Evolutionary conservation across 2,329 filamentous ascomycete genomes (phyloP).

Genomic region (Xylaria sp.): DNA sequence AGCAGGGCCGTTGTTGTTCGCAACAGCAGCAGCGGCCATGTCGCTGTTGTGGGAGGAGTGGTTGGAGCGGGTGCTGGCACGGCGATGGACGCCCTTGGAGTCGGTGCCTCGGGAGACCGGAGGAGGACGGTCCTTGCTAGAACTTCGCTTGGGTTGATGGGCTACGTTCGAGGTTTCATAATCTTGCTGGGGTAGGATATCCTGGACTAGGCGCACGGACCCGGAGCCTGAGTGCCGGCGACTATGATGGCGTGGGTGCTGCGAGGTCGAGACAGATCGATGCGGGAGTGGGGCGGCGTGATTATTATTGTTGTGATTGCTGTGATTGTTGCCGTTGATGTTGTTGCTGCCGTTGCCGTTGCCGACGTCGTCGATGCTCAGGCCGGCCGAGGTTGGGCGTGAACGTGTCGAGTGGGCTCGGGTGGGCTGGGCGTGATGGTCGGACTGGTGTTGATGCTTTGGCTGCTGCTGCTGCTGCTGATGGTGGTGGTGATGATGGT

Average conservation of each 20-base stretch:
- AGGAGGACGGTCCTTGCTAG: constrained; percentile 69
- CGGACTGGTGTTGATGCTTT: constrained; percentile 23
- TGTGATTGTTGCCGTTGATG: constrained; percentile 26
- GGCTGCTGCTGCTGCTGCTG: constrained; percentile 32
- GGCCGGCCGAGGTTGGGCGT: constrained; percentile 45
- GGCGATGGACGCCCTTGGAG: constrained; percentile 59
- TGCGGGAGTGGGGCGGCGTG: constrained; percentile 42
- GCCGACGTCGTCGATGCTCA: constrained; percentile 40
- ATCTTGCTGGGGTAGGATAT: constrained; percentile 69
- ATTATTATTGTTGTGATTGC: constrained; percentile 31
- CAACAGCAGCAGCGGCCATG: constrained; percentile 62
- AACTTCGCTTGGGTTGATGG: constrained; percentile 70
- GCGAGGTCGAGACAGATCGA: constrained; percentile 46
- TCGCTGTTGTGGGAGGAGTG: constrained; percentile 53
- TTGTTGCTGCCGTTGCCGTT: constrained; percentile 20
- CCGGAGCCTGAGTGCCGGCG: constrained; percentile 51
- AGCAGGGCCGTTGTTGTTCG: constrained; percentile 62
- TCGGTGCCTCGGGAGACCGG: constrained; percentile 65
- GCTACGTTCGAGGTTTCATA: constrained; percentile 77
- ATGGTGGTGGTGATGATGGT: constrained; percentile 36
- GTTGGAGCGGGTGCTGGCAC: constrained; percentile 61
- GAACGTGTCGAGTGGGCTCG: constrained; percentile 53
- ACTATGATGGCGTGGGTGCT: constrained; percentile 53
- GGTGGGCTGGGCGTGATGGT: constrained; percentile 48
- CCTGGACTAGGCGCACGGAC: constrained; percentile 54